Base-by-base conservation (phyloP, 768 basidiomycete species). In the Podaxis sp. region DNA sequence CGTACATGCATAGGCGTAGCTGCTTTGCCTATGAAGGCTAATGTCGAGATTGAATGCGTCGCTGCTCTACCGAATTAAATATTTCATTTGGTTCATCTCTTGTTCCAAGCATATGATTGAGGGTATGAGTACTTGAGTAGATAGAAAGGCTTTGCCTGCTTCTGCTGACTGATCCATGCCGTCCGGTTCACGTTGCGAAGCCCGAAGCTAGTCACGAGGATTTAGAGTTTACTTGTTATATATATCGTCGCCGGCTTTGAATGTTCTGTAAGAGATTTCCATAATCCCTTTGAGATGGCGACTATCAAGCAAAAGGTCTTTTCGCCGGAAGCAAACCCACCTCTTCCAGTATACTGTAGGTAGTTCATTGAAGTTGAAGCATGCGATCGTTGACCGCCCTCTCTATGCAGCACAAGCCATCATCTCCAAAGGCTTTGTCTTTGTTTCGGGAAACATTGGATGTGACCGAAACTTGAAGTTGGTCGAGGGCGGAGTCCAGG, bases 1-100 rank as follows among this genome's bases (percentile, higher is more conserved):
- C 77, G 86, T 48, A 87, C 86, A 24, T 86, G 85, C 68, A 71
- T 88, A 17, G 85, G 84, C 6, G 86, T 87, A 12, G 78, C 77
- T 2, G 69, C 74, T 7, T 77, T 88, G 41, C 84, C 87, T 1
- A 48, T 82, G 60, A 80, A 82, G 15, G 83, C 82, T 7, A 80
- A 79, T 60, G 78, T 88, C 33, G 87, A 88, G 76, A 81, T 88
- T 37, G 87, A 88, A 64, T 87, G 84, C 66, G 75, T 85, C 30
- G 87, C 85, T 12, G 82, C 68, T 17, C 55, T 70, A 44, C 60
- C 62, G 52, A 22, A 50, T 40, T 53, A 11, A 33, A n/a, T 46
- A 46, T 17, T 48, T 20, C 26, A 58, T 30, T 15, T 7, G 15
- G 5, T 44, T 15, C 33, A n/a, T 13, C 26, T n/a, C 15, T n/a